A percentile compares a stretch with the other conserved stretches of the same genome.
phyloP scores from a whole-genome alignment of 2,329 filamentous ascomycete species.

The Aspergillus fructus region DNA sequence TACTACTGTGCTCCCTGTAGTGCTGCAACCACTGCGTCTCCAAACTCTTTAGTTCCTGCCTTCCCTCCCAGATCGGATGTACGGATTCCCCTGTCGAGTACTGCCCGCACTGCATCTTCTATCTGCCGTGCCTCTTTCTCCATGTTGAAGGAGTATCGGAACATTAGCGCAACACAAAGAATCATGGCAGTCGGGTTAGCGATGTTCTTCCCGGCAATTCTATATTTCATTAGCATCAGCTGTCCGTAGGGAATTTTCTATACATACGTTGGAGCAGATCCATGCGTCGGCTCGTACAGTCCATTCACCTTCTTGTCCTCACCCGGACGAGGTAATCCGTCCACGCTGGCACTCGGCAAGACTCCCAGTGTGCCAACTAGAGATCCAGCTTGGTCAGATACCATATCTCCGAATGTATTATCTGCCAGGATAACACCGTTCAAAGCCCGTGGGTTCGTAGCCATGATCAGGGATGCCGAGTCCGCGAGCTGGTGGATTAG shows the following conservation, averaged over 20 bases:
- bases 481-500: constrained; percentile 86
- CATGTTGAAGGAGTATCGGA: constrained; percentile 81
- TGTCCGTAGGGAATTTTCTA: background rate
- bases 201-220: constrained; percentile 82
- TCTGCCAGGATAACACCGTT: constrained; percentile 87
- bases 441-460: constrained; percentile 79
- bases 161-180: constrained; percentile 88
- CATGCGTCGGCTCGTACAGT: constrained; percentile 93
- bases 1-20: constrained; percentile 36
- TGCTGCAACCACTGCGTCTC: constrained; percentile 72
- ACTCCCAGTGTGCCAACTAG: constrained; percentile 85
- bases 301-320: constrained; percentile 68
- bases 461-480: constrained; percentile 85
- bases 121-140: constrained; percentile 72
- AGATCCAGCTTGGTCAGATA: constrained; percentile 86
- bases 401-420: constrained; percentile 91
- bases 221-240: constrained; percentile 31
- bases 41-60: constrained; percentile 68
- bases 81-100: constrained; percentile 71
- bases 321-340: constrained; percentile 72
- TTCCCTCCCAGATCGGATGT: constrained; percentile 80
- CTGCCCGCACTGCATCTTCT: constrained; percentile 73
- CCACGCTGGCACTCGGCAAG: constrained; percentile 79
- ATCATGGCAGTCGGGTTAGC: constrained; percentile 89
- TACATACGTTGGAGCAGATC: constrained; percentile 37